These are phyloP conservation scores for Graphiopsis chlorocephala DNA, from an alignment of 2,329 filamentous ascomycete genomes.

Conservation along the genomic window DNA sequence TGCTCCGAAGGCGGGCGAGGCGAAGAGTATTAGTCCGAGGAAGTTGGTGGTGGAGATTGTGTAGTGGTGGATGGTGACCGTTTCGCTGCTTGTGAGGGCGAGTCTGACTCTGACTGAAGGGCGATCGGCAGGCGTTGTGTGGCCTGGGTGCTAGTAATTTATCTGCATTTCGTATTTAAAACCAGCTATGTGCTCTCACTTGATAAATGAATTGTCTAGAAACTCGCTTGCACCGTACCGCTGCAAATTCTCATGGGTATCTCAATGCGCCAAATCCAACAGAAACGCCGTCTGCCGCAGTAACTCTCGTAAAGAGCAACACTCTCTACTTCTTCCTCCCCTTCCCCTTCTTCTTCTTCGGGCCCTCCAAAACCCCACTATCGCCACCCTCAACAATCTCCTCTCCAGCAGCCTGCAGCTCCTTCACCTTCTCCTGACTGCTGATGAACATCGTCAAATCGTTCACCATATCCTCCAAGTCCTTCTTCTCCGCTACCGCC, in stretches of 20 bases:
- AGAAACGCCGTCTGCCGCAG: not conserved
- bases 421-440: constrained; percentile 74
- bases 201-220: not conserved
- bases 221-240: not conserved
- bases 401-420: constrained; percentile 59
- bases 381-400: constrained; percentile 69
- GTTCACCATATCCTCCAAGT: constrained; percentile 80
- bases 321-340: constrained; percentile 36
- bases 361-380: constrained; percentile 54
- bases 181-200: not conserved
- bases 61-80: not conserved
- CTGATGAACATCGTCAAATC: constrained; percentile 87
- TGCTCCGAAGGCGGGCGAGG: constrained; percentile 15
- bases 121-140: not conserved
- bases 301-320: not conserved
- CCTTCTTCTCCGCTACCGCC: constrained; percentile 57
- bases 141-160: not conserved
- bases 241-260: not conserved
- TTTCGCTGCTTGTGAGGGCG: not conserved
- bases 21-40: constrained; percentile 19
- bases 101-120: not conserved
- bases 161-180: not conserved
- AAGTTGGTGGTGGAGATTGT: constrained; percentile 39
- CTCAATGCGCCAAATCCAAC: not conserved
- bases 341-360: constrained; percentile 50